phyloP scores from a whole-genome alignment of 2,329 filamentous ascomycete species.

The Clonostachys sp. region DNA sequence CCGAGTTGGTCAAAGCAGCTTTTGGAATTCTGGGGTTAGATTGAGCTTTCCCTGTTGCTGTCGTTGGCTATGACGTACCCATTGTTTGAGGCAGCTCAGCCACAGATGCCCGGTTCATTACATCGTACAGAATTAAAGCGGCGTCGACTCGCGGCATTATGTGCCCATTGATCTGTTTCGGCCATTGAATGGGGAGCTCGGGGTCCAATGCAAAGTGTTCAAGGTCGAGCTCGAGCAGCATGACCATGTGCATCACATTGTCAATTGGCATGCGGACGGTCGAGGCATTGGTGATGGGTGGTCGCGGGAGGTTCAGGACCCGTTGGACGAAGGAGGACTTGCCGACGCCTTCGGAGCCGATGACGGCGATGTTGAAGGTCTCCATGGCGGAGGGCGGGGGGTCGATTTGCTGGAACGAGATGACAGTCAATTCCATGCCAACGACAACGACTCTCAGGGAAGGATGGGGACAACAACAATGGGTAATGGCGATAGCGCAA shows the following conservation, averaged over 20 bases:
- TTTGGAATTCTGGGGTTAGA: conserved; percentile 29
- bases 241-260: conserved; percentile 52
- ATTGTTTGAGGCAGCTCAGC: conserved; percentile 69
- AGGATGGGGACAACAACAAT: conserved; percentile 4
- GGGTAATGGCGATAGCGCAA: conserved; percentile 10
- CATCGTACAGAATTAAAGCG: conserved; percentile 82
- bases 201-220: conserved; percentile 60
- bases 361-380: conserved; percentile 60
- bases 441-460: background rate
- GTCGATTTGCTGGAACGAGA: no score
- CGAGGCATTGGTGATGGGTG: conserved; percentile 49
- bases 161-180: conserved; percentile 63
- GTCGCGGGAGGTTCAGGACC: conserved; percentile 49
- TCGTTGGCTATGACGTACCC: conserved; percentile 52
- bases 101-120: conserved; percentile 72
- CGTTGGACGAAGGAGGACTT: conserved; percentile 66
- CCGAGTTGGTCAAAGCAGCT: conserved; percentile 72
- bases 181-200: conserved; percentile 57
- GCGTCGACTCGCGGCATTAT: conserved; percentile 75
- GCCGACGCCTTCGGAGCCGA: conserved; percentile 62
- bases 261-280: conserved; percentile 55
- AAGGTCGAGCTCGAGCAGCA: conserved; percentile 61
- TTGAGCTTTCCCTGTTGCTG: background rate
- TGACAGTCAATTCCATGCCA: background rate
- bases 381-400: conserved; percentile 39